Evolutionary conservation across 495 filamentous ascomycete species (phyloP), one percentile per base, ranked within the genome.

Genomic region (Neurospora tetrasperma): DNA sequence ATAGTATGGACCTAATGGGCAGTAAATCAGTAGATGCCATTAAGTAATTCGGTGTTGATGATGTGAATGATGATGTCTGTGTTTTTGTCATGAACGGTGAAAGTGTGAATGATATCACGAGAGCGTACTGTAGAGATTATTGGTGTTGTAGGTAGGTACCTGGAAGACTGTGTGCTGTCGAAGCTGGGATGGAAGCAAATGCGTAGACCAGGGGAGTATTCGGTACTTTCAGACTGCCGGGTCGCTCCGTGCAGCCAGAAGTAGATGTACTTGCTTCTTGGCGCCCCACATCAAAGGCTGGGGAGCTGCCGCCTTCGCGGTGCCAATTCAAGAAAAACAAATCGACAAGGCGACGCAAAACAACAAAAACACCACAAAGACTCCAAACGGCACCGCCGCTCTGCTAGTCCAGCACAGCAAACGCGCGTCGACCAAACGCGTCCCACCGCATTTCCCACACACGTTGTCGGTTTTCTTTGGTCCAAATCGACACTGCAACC

Each of bases 401-500:
- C 40, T 31, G 41, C 66, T 14, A 69, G 20, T 18, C 40, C 41
- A 27, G 20, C 42, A 66, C 70, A 20, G 70, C 72, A 69, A 73
- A 54, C 71, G 72, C 54, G 54, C 73, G 73, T 70, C 42, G 31
- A 41, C 40, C 31, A 40, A n/a, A 70, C 71, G 73, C 71, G 68
- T 70, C 59, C 16, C 18, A 3, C 70, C 43, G 42, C 70, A 23
- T n/a, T 27, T 35, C 20, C 43, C 20, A 71, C 40, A 69, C 31
- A 20, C 48, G 41, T n/a, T 11, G 71, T 35, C 14, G 54, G 54
- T 62, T 62, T 62, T 62, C 54, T 59, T 42, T 54, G 31, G 3
- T 39, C 44, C 42, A 20, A n/a, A 59, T 74, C 42, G 48, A 68
- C 18, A 71, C 31, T 20, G 10, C 27, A n/a, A 68, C 18, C 42